phyloP scores from a whole-genome alignment of 2,329 filamentous ascomycete genomes.

The Colletotrichum sp. region DNA sequence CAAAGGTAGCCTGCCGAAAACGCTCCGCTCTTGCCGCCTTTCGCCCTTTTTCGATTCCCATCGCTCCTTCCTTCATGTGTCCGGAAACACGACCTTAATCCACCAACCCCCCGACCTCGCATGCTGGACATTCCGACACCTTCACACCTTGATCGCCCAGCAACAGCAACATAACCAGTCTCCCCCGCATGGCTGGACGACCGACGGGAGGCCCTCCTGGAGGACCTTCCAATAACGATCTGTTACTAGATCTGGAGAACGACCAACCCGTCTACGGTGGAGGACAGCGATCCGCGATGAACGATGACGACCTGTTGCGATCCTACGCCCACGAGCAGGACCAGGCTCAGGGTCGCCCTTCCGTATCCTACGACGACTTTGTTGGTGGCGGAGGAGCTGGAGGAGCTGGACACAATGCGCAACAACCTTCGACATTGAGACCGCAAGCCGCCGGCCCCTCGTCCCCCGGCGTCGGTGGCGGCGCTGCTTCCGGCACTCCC shows the following conservation, averaged over 20 bases:
- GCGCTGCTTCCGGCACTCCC: constrained; percentile 38
- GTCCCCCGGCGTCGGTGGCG: constrained; percentile 16
- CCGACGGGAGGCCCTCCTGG: constrained; percentile 53
- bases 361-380: constrained; percentile 94
- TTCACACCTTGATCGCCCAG: constrained; percentile 27
- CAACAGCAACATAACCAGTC: constrained; percentile 34
- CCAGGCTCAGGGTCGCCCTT: constrained; percentile 70
- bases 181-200: constrained; percentile 66
- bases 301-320: constrained; percentile 81
- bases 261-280: constrained; percentile 74
- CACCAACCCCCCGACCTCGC: constrained; percentile 22
- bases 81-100: constrained; percentile 7
- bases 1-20: constrained; percentile 2
- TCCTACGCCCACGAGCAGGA: constrained; percentile 76
- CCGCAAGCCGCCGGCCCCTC: constrained; percentile 34
- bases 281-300: constrained; percentile 78
- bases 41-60: neutral
- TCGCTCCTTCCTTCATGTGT: constrained; percentile 13
- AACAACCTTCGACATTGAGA: constrained; percentile 48
- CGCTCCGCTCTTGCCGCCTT: neutral
- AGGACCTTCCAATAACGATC: constrained; percentile 58
- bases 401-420: constrained; percentile 30
- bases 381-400: constrained; percentile 63
- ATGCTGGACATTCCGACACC: constrained; percentile 34
- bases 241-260: constrained; percentile 78